Evolutionary conservation across 1,284 basidiomycete species (phyloP), one percentile per base, ranked within the genome.

Genomic region (Heterobasidion irregulare): DNA sequence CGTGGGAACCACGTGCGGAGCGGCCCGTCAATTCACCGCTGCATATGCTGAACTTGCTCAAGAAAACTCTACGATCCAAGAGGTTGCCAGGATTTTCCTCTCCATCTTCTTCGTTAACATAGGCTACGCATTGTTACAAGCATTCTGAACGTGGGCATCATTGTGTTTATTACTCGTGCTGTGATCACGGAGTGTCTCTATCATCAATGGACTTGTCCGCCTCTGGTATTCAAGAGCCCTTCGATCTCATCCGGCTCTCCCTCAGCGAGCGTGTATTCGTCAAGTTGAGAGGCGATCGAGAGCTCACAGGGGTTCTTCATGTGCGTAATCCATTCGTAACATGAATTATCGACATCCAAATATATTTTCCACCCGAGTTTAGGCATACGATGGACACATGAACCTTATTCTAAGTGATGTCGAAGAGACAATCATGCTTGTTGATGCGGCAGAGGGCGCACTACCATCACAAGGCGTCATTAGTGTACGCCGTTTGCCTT

Each of bases 321-420:
- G 94, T 95, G 67, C 55, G 90, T 70, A 45, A 26, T 52, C 41
- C 50, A 6, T 41, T 7, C 38, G 10, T 10, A 12, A 41, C 38
- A 41, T 41, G 53, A 56, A 33, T 58, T 47, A 8, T 48, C 46
- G 50, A 41, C 41, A 8, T 38, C 41, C 35, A 48, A 54, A 47
- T 34, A 52, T 53, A 43, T 43, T 16, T 10, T 15, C 19, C 10
- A 19, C 26, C 19, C 10, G 36, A 52, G 51, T 61, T 59, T 62
- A 98, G 95, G 96, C 97, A 16, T 99, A 99, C 68, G 97, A 99
- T 73, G 95, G 95, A 26, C 97, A 99, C 72, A 98, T 99, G 96
- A 99, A 99, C 71, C 78, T 99, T 65, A 98, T 99, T 59, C 78
- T 99, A 61, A 96, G 91, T 60, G 92, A 98, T 66, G 97, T 98